A percentile compares a stretch with the other conserved stretches of the same genome.
phyloP scores from a whole-genome alignment of 2,329 filamentous ascomycete genomes.

The Bipolaris victoriae region DNA sequence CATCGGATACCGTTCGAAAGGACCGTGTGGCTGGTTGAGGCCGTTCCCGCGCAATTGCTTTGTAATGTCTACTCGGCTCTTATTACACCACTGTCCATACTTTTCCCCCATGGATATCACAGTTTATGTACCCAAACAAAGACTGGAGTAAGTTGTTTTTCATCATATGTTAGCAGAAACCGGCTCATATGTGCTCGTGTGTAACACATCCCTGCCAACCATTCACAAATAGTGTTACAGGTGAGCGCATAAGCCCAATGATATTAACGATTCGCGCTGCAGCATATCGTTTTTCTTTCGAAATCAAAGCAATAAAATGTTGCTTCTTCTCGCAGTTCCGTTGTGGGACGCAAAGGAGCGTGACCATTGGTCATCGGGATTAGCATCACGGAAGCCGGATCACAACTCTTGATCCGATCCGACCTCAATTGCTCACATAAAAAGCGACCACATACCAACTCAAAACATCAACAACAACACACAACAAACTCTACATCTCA shows the following conservation, averaged over 20 bases:
- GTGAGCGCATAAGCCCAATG: not conserved
- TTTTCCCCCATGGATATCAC: too few species aligned
- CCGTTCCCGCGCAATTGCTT: too few species aligned
- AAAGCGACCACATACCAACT: not conserved
- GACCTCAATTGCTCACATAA: not conserved
- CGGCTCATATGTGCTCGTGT: not conserved
- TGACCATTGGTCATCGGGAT: not conserved
- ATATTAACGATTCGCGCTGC: not conserved
- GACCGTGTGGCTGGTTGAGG: too few species aligned
- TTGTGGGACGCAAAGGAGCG: not conserved
- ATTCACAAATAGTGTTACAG: not conserved
- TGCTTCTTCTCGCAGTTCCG: not conserved
- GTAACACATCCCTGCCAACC: not conserved
- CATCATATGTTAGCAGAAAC: not conserved
- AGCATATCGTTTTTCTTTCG: not conserved
- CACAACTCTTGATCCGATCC: slow-evolving; percentile 7
- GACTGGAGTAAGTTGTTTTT: not conserved
- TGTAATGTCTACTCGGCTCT: not conserved
- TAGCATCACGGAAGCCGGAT: slow-evolving; percentile 8
- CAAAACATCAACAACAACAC: too few species aligned
- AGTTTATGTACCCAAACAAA: not conserved
- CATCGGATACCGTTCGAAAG: too few species aligned
- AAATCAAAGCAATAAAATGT: not conserved
- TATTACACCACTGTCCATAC: too few species aligned
- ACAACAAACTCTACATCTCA: not conserved